Evolutionary conservation across 2,329 filamentous ascomycete genomes (phyloP).

Genomic region (Talaromyces pinophilus): DNA sequence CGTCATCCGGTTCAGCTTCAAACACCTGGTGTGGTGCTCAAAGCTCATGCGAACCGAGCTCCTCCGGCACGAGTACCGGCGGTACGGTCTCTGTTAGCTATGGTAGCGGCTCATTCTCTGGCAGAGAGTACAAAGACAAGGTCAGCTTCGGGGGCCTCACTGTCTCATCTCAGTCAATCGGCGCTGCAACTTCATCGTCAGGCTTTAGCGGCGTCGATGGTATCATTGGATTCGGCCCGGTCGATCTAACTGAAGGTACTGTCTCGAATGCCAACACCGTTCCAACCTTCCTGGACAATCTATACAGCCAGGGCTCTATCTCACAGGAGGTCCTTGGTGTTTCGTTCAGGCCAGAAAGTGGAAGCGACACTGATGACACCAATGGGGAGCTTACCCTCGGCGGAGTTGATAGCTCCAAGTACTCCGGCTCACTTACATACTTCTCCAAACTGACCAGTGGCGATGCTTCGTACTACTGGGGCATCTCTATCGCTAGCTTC

Average conservation of each 20-base stretch:
- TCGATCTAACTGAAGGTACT: constrained; percentile 14
- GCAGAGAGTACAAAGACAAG: constrained; percentile 11
- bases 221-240: constrained; percentile 18
- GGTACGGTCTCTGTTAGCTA: constrained; percentile 11
- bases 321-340: constrained; percentile 16
- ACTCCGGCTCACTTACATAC: constrained; percentile 10
- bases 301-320: constrained; percentile 15
- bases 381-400: constrained; percentile 19
- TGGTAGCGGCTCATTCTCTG: constrained; percentile 16
- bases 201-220: constrained; percentile 16
- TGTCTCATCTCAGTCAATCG: constrained; percentile 15
- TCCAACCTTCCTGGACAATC: constrained; percentile 18
- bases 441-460: constrained; percentile 5
- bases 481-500: constrained; percentile 14
- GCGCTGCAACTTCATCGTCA: background rate
- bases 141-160: constrained; percentile 18
- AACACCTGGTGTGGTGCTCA: constrained; percentile 20
- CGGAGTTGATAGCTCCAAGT: constrained; percentile 15
- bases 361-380: constrained; percentile 16
- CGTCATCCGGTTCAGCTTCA: constrained; percentile 1
- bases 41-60: constrained; percentile 12
- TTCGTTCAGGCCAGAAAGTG: constrained; percentile 10
- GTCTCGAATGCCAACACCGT: constrained; percentile 17
- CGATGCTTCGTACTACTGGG: constrained; percentile 15
- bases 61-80: constrained; percentile 11